A percentile compares a stretch with the other conserved stretches of the same genome.
Conservation (phyloP, 2,329 filamentous ascomycete genomes). For the Alternaria dauci region DNA sequence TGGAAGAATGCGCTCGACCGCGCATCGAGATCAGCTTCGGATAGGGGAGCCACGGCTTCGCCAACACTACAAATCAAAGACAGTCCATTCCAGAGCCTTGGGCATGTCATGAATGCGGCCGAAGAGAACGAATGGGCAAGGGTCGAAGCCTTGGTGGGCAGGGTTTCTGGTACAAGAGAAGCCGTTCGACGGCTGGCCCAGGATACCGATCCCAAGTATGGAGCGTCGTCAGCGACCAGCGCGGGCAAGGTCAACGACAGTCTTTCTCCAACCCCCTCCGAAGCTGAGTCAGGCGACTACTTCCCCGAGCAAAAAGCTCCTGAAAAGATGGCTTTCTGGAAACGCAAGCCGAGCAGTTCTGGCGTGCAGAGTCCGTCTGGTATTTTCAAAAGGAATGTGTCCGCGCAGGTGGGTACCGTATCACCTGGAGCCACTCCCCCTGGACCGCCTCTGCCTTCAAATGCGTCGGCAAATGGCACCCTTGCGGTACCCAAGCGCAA, state of each 20-base stretch:
- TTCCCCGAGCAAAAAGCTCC: slow-evolving; percentile 54
- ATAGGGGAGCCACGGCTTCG: slow-evolving; percentile 32
- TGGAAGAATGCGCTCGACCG: slow-evolving; percentile 89
- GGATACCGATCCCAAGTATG: slow-evolving; percentile 76
- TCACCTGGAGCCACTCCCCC: slow-evolving; percentile 50
- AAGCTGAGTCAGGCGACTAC: slow-evolving; percentile 63
- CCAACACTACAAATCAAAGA: slow-evolving; percentile 41
- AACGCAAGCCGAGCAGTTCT: slow-evolving; percentile 75
- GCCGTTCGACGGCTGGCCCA: slow-evolving; percentile 85
- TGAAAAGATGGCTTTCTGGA: slow-evolving; percentile 87
- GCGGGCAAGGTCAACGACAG: slow-evolving; percentile 41
- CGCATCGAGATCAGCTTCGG: slow-evolving; percentile 67
- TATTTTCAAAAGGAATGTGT: slow-evolving; percentile 59
- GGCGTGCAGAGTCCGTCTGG: slow-evolving; percentile 53
- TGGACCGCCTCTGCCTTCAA: slow-evolving; percentile 47
- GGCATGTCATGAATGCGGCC: slow-evolving; percentile 48
- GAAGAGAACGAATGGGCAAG: slow-evolving; percentile 88
- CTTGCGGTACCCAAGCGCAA: slow-evolving; percentile 50
- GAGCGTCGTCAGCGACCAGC: slow-evolving; percentile 46
- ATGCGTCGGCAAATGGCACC: slow-evolving; percentile 36
- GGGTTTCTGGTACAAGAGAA: slow-evolving; percentile 87
- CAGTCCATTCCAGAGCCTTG: slow-evolving; percentile 26
- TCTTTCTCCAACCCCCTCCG: slow-evolving; percentile 51
- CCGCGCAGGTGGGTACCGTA: slow-evolving; percentile 62
- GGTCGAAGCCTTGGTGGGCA: slow-evolving; percentile 84